Conservation (phyloP, 768 basidiomycete genomes). For the Favolaschia claudopus region DNA sequence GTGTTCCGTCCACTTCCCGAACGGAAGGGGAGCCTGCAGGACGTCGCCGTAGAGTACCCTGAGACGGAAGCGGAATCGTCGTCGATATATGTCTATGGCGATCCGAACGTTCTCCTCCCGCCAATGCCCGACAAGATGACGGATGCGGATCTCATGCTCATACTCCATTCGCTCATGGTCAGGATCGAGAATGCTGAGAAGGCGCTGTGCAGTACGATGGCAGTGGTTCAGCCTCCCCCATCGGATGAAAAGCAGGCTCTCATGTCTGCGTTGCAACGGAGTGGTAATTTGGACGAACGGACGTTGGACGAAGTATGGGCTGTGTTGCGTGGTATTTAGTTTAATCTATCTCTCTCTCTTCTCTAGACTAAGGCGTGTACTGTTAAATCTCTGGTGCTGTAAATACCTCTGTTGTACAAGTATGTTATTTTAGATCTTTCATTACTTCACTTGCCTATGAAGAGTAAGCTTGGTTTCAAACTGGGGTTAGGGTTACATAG, state of each 20-base stretch:
- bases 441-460: too few relatives aligned
- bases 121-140: slow-evolving; percentile 71
- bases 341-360: slow-evolving; percentile 19
- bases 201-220: slow-evolving; percentile 41
- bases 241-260: slow-evolving; percentile 38
- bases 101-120: slow-evolving; percentile 73
- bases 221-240: slow-evolving; percentile 23
- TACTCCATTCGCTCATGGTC: slow-evolving; percentile 79
- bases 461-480: too few relatives aligned
- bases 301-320: slow-evolving; percentile 53
- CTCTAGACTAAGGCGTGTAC: slow-evolving; percentile 17
- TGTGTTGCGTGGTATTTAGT: slow-evolving; percentile 37
- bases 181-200: slow-evolving; percentile 79
- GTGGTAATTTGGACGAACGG: slow-evolving; percentile 54
- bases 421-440: too few relatives aligned
- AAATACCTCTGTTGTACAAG: too few relatives aligned
- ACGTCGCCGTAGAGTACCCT: background rate
- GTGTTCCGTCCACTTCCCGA: slow-evolving; percentile 55
- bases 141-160: slow-evolving; percentile 73
- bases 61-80: slow-evolving; percentile 35
- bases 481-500: too few relatives aligned
- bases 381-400: slow-evolving; percentile 1
- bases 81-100: slow-evolving; percentile 46
- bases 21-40: background rate
- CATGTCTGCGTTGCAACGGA: slow-evolving; percentile 43